Base-by-base conservation (phyloP, 495 filamentous ascomycete species). In the Daldinia grandis region DNA sequence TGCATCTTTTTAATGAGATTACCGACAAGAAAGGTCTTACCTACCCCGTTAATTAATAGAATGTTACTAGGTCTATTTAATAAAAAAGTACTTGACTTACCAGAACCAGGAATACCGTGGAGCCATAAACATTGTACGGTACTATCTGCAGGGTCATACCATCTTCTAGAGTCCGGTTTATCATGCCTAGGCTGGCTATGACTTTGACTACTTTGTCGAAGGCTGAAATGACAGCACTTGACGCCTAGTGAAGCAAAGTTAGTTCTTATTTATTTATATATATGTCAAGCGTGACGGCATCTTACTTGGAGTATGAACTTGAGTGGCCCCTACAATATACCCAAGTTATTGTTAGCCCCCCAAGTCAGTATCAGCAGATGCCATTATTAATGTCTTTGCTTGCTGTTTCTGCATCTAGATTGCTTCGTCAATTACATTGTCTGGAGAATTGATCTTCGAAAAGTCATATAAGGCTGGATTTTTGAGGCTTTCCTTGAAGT, bases 121-220 rank as follows among this genome's bases (percentile, higher is more conserved):
- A 70, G 56, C 61, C 67, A 70, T 9, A 70, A 42, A 15, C 24
- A 38, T 28, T 56, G 54, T n/a, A 38, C 8, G 6, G 61, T 60
- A 24, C 47, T 64, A 24, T 69, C 61, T 31, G 47, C 1, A 9
- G 55, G 4, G 19, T 64, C 49, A 21, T 27, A 24, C 66, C 66
- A 69, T 49, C 37, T 64, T 19, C 30, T 47, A 19, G 55, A 69
- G n/a, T 60, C 44, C 15, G 27, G 47, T 21, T 70, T 56, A 17
- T 38, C 38, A 59, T 69, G 25, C 66, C 59, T 8, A 69, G 19
- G 44, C 64, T 59, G 6, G 33, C 54, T 58, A 64, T 63, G 17
- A 69, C 66, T 30, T 69, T 63, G 33, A 64, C 54, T 5, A 69
- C 59, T 37, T 69, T 69, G 10, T 69, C 66, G 33, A 69, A 69